A percentile compares a stretch with the other conserved stretches of the same genome.
Evolutionary conservation across 768 basidiomycete genomes (phyloP).

Genomic region (Crepidotus variabilis): DNA sequence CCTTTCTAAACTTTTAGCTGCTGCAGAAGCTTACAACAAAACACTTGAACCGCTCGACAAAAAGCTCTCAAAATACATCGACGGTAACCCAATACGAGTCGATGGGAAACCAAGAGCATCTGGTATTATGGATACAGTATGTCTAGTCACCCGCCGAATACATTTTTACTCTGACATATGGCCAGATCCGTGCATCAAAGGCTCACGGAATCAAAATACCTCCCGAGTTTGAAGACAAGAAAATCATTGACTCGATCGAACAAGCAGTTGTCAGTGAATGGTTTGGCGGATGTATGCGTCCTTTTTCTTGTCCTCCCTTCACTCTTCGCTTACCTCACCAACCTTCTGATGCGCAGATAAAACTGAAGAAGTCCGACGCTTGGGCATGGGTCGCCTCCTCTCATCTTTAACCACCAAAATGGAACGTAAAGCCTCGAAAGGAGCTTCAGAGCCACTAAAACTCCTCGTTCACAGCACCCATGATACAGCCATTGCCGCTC

Average conservation of each 20-base stretch:
- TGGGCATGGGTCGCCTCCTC: conserved; percentile 77
- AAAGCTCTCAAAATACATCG: conserved; percentile 64
- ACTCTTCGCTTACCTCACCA: not conserved
- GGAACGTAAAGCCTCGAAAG: conserved; percentile 48
- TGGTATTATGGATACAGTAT: conserved; percentile 70
- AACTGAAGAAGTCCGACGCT: conserved; percentile 66
- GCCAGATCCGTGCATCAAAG: conserved; percentile 59
- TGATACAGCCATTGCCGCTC: conserved; percentile 65
- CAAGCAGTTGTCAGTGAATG: conserved; percentile 73
- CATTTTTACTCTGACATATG: not conserved
- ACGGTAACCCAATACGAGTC: conserved; percentile 65
- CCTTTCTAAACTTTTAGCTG: conserved; percentile 38
- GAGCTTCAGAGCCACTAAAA: conserved; percentile 47
- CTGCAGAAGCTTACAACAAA: conserved; percentile 60
- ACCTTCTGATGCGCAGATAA: conserved; percentile 43
- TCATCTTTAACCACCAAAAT: conserved; percentile 61
- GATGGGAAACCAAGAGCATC: conserved; percentile 75
- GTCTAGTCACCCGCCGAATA: conserved; percentile 2
- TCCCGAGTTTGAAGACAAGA: conserved; percentile 64
- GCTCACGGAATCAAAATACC: conserved; percentile 74
- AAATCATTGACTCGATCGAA: conserved; percentile 59
- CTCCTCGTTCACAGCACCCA: conserved; percentile 70
- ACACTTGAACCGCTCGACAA: conserved; percentile 58
- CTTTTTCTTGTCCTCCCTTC: not conserved
- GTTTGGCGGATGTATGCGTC: conserved; percentile 52